Evolutionary conservation across 1,139 yeast genomes (phyloP).

Genomic region (Debaryomyces sp.): DNA sequence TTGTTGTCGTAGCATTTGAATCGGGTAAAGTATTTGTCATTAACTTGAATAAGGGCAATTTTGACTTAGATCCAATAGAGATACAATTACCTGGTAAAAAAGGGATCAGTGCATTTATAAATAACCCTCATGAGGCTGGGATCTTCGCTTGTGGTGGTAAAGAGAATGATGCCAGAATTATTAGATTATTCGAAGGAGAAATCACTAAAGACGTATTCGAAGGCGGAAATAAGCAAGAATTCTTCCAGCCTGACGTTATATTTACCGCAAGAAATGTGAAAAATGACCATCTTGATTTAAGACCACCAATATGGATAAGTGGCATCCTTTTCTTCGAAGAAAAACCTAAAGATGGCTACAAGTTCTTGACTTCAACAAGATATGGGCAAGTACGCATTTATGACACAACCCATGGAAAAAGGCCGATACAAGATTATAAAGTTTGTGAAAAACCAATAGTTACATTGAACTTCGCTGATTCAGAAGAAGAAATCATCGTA

Average conservation of each 20-base stretch:
- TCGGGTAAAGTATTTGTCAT: conserved; percentile 54
- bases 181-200: conserved; percentile 39
- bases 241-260: conserved; percentile 32
- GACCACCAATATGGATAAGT: conserved; percentile 69
- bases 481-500: conserved; percentile 45
- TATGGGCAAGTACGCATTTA: conserved; percentile 71
- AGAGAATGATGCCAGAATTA: conserved; percentile 63
- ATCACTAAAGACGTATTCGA: conserved; percentile 19
- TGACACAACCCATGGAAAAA: conserved; percentile 59
- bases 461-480: conserved; percentile 36
- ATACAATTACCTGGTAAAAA: conserved; percentile 37
- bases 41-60: conserved; percentile 28
- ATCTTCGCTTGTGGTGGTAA: conserved; percentile 75
- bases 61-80: conserved; percentile 32
- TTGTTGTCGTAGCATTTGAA: conserved; percentile 44
- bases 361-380: conserved; percentile 64
- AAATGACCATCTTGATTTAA: conserved; percentile 65
- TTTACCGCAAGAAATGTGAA: conserved; percentile 68
- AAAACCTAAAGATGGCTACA: conserved; percentile 32
- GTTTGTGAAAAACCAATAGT: conserved; percentile 52
- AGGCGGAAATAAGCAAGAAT: conserved; percentile 14
- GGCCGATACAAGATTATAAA: conserved; percentile 56
- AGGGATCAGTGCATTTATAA: conserved; percentile 49
- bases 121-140: conserved; percentile 47
- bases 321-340: conserved; percentile 48